A percentile compares a stretch with the other conserved stretches of the same genome.
phyloP scores from a whole-genome alignment of 495 filamentous ascomycete genomes.

The Xylaria venustula region DNA sequence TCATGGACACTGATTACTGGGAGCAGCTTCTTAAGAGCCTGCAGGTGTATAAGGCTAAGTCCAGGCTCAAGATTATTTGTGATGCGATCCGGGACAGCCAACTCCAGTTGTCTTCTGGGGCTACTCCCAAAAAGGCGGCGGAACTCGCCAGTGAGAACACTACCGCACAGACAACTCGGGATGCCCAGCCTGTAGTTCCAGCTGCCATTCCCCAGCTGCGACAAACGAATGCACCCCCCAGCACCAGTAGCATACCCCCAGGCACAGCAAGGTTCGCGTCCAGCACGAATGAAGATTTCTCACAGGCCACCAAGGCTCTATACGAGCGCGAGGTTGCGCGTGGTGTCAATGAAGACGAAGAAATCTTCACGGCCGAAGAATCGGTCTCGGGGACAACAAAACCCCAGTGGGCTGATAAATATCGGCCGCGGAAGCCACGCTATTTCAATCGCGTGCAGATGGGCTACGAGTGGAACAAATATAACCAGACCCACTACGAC shows the following conservation, averaged over 20 bases:
- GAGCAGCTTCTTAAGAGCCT: conserved; percentile 85
- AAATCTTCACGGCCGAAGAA: conserved; percentile 93
- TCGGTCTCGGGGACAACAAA: conserved; percentile 62
- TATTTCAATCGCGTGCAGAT: conserved; percentile 99
- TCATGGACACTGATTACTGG: conserved; percentile 97
- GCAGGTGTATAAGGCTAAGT: conserved; percentile 86
- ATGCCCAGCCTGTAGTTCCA: conserved; percentile 22
- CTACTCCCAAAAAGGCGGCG: conserved; percentile 70
- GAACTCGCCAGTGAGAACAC: conserved; percentile 36
- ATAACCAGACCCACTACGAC: conserved; percentile 99
- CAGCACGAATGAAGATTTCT: conserved; percentile 79
- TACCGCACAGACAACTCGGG: conserved; percentile 17
- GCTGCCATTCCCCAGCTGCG: conserved; percentile 19
- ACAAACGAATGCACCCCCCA: conserved; percentile 9
- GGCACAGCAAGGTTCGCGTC: conserved; percentile 72
- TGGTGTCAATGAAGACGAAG: conserved; percentile 89
- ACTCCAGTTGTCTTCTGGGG: conserved; percentile 62
- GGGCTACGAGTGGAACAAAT: conserved; percentile 99
- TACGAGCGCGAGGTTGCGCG: conserved; percentile 93
- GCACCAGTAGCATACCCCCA: conserved; percentile 46
- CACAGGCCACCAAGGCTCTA: conserved; percentile 83
- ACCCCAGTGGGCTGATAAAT: conserved; percentile 84
- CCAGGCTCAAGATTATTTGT: conserved; percentile 78
- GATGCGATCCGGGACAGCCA: conserved; percentile 74
- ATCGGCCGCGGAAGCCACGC: conserved; percentile 87